Evolutionary conservation across 129 eudicot genomes (phyloP), one percentile per base, ranked within the genome.

Genomic region (Centrapalus pauciflorus): DNA sequence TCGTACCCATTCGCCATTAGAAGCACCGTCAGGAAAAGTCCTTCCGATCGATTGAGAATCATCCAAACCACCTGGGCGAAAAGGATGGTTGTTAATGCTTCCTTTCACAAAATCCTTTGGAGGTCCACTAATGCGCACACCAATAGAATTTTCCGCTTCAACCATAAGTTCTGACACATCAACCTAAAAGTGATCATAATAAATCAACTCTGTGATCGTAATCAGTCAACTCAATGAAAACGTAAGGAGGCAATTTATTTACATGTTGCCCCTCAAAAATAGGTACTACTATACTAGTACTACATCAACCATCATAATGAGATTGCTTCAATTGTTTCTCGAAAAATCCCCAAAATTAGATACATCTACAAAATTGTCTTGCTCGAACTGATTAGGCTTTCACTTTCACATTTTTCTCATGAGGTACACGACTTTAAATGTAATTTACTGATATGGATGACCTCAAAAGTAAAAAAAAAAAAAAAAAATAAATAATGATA

Each of bases 91-190:
- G 65, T 70, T 76, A 50, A 94, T 69, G 81, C 97, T 94, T 69
- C 99, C 99, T 77, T 77, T 87, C 13, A 89, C 95, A 79, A 89
- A 94, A 81, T 94, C 99, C 85, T 86, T 89, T 58, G 95, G 87
- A 66, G 95, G 95, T 72, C 99, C 99, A 76, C 83, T 76, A 43
- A 94, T 89, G 38, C 99, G 95, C 77, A 94, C 79, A 54, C 82
- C 83, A 52, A 88, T 90, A 73, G 94, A 80, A 71, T 66, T 83
- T 72, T 80, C 85, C 19, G 82, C 81, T 77, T 88, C 97, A 55
- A 65, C 82, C 65, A 73, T 79, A 29, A 94, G 69, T 81, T 89
- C 95, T 33, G 87, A 81, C 81, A 94, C 80, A 70, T 86, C 95
- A 67, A 82, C 95, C 97, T 90, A 80, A 26, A 66, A 73, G 21